Evolutionary conservation across 139 green algal genomes (phyloP), one percentile per base, ranked within the genome.

Genomic region (Marvania coccoides): DNA sequence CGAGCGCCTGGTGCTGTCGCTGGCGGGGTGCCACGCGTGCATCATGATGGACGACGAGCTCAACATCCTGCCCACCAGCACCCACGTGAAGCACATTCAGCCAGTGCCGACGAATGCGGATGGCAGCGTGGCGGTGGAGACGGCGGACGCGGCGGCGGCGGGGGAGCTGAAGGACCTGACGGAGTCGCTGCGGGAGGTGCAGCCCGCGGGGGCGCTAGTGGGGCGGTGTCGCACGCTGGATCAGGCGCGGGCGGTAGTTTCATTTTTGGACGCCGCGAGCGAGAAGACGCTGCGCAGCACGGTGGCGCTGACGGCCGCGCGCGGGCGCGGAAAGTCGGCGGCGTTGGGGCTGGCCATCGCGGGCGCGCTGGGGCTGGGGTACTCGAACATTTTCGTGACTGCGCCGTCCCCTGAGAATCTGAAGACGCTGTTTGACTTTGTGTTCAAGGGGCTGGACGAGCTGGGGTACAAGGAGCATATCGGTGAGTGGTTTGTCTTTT

Each of bases 331-430:
- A 45, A 99, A 97, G 85, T 96, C 88, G 1, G 91, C 92, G 0
- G 88, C 91, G 6, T 79, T 98, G 39, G 92, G 92, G 2, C 71
- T 94, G 26, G 87, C 84, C 36, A 81, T 91, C 23, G 81, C 85
- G 0, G 92, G 92, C 10, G 92, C 94, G 0, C 70, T 98, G 34
- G 89, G 71, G 0, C 83, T 97, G 63, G 91, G 91, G 51, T 99
- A 98, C 77, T 78, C 73, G 59, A 99, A 99, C 82, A 97, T 98
- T 73, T 99, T 98, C 62, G 94, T 99, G 40, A 98, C 94, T 3
- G 88, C 93, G 4, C 94, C 94, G 4, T 92, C 82, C 3, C 94
- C 94, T 2, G 94, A 99, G 77, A 99, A 99, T 81, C 73, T 98
- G 73, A 79, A 81, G 24, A 99, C 94, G 9, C 86, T 99, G 36